Evolutionary conservation across 2,329 filamentous ascomycete genomes (phyloP), one percentile per base, ranked within the genome.

Genomic region (Curvularia hawaiiensis): DNA sequence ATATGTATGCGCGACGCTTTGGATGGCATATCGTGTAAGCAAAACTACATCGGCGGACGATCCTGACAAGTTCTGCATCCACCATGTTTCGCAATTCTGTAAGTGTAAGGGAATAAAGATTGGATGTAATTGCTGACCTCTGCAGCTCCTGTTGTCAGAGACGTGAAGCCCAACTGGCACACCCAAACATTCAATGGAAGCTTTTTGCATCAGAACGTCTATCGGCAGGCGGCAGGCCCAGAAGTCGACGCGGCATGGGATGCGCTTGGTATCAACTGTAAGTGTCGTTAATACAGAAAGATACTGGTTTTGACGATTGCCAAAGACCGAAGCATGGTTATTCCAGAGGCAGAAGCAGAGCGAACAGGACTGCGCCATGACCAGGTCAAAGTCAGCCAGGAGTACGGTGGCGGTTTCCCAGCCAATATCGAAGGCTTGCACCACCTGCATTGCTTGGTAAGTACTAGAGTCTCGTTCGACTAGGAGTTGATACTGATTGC

Each of bases 171-270:
- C 4, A 66, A 69, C 11, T 83, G 80, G 67, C 69, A 75, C 11
- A 66, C 67, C 0, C 68, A 79, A 50, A 62, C 62, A 2, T 88
- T 86, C 70, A 85, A 88, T 59, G 85, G 85, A 0, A 82, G 82
- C 0, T 83, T 88, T 20, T 64, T 86, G 53, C 74, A 83, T 0
- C 80, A 85, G 61, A 82, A 82, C 26, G 71, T 83, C 16, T 88
- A 83, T 65, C 80, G 85, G 1, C 76, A 79, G 56, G 68, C 77
- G 12, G 81, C 78, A 1, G 63, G 81, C 0, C 79, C 82, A 0
- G 82, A 84, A 50, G 84, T 86, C 0, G 85, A 88, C 58, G 79
- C 78, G 3, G 85, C 84, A 0, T 88, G 85, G 85, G 78, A 75
- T 22, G 76, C 77, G 2, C 61, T 85, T 0, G 83, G 83, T 10